Evolutionary conservation across 2,329 filamentous ascomycete species (phyloP).

Genomic region (Penicillium sumatraense): DNA sequence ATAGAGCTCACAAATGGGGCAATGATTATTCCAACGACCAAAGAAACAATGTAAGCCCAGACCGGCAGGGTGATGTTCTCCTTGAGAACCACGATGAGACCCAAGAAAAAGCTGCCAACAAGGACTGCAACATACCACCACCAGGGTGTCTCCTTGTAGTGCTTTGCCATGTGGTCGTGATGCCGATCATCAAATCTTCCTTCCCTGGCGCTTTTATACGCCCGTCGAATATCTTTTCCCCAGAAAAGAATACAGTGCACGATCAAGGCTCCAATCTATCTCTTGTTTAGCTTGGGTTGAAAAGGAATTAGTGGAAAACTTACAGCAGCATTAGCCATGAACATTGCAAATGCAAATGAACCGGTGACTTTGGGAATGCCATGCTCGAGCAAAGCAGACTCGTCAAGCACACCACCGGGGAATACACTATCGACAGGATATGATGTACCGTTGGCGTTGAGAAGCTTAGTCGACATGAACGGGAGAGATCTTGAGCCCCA

Average conservation of each 20-base stretch:
- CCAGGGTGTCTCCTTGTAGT: slow-evolving; percentile 56
- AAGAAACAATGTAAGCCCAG: slow-evolving; percentile 38
- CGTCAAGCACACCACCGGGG: slow-evolving; percentile 30
- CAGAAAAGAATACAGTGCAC: slow-evolving; percentile 60
- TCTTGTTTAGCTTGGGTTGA: slow-evolving; percentile 5
- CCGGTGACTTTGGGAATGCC: slow-evolving; percentile 56
- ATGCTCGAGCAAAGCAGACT: slow-evolving; percentile 45
- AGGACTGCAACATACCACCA: slow-evolving; percentile 39
- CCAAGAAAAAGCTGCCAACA: slow-evolving; percentile 34
- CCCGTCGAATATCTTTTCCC: slow-evolving; percentile 55
- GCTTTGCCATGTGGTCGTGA: slow-evolving; percentile 56
- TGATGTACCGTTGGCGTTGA: slow-evolving; percentile 42
- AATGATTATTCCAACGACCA: slow-evolving; percentile 34
- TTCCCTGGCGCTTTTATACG: slow-evolving; percentile 53
- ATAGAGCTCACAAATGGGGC: slow-evolving; percentile 26
- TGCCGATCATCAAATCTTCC: slow-evolving; percentile 56
- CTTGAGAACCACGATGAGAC: slow-evolving; percentile 34
- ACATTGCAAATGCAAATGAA: slow-evolving; percentile 57
- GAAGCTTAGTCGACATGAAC: slow-evolving; percentile 60
- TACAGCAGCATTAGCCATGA: slow-evolving; percentile 63
- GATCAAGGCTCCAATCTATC: slow-evolving; percentile 61
- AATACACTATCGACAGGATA: slow-evolving; percentile 51
- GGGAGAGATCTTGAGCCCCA: slow-evolving; percentile 55
- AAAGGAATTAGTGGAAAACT: slow-evolving; percentile 25
- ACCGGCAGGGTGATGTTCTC: slow-evolving; percentile 35